phyloP scores from a whole-genome alignment of 2,329 filamentous ascomycete species.

The Paecilomyces dactylethromorphus region DNA sequence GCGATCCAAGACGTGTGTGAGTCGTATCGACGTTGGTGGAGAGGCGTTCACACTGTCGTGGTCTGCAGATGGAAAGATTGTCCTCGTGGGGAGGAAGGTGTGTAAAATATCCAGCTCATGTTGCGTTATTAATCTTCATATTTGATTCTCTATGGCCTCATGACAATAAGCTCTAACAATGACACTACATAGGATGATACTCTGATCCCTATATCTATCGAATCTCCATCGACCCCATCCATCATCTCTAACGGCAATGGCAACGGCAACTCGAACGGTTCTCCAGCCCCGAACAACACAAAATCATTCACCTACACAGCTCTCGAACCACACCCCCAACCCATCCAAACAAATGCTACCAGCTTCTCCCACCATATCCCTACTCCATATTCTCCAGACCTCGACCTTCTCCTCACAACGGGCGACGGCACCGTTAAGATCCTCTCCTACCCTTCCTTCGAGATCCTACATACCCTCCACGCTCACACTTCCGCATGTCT shows the following conservation, averaged over 20 bases:
- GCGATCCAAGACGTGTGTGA: conserved; percentile 41
- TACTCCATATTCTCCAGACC: conserved; percentile 25
- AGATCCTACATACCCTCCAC: conserved; percentile 38
- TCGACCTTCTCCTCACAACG: conserved; percentile 42
- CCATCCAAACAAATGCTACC: conserved; percentile 43
- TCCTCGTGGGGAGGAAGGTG: conserved; percentile 44
- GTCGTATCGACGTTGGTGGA: conserved; percentile 42
- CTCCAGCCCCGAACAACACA: conserved; percentile 7
- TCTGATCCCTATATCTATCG: conserved; percentile 39
- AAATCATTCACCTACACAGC: conserved; percentile 25
- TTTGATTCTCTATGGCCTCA: background rate
- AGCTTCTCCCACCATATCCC: conserved; percentile 40
- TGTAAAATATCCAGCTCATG: background rate
- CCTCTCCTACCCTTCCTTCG: conserved; percentile 40
- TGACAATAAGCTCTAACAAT: conserved; percentile 1
- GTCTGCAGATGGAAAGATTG: conserved; percentile 41
- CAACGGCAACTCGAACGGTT: background rate
- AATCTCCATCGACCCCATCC: conserved; percentile 31
- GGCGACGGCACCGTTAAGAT: conserved; percentile 45
- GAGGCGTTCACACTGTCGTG: conserved; percentile 45
- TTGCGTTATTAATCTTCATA: background rate
- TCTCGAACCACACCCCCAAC: conserved; percentile 37
- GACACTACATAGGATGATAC: conserved; percentile 36
- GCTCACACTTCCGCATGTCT: conserved; percentile 45
- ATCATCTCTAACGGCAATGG: conserved; percentile 15